A percentile compares a stretch with the other conserved stretches of the same genome.
Conservation (phyloP, 2,329 filamentous ascomycete species). For the Sclerotinia glacialis region DNA sequence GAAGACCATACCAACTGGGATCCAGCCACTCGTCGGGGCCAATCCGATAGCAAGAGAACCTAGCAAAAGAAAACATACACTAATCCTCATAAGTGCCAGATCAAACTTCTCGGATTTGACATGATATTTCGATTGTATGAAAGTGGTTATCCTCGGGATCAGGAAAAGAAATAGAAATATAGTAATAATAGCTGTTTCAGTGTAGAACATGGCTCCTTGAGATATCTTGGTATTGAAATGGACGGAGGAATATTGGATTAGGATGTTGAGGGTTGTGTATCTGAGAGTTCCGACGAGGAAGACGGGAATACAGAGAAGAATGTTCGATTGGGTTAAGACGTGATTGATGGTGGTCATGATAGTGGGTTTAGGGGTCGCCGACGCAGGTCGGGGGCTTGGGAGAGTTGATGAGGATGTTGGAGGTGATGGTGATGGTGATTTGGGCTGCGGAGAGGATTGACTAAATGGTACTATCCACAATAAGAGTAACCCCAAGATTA, state of each 20-base stretch:
- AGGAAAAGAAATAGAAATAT: slow-evolving; percentile 37
- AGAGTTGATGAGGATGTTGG: not conserved
- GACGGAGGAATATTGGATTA: slow-evolving; percentile 39
- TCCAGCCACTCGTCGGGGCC: slow-evolving; percentile 24
- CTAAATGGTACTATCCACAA: slow-evolving; percentile 32
- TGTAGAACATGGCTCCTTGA: slow-evolving; percentile 36
- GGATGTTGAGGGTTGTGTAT: slow-evolving; percentile 36
- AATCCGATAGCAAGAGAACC: slow-evolving; percentile 34
- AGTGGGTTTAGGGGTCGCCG: slow-evolving; percentile 1
- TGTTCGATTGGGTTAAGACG: slow-evolving; percentile 28
- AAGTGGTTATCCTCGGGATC: slow-evolving; percentile 29
- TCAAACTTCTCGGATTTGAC: slow-evolving; percentile 32
- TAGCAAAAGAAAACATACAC: slow-evolving; percentile 31
- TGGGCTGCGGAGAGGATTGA: not conserved
- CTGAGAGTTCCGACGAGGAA: slow-evolving; percentile 37
- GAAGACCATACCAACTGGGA: slow-evolving; percentile 32
- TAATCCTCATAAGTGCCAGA: slow-evolving; percentile 32
- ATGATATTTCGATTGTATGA: slow-evolving; percentile 27
- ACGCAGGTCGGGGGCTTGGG: no score
- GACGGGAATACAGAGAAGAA: slow-evolving; percentile 33
- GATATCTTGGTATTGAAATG: slow-evolving; percentile 35
- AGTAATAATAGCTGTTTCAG: slow-evolving; percentile 37
- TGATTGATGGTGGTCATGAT: slow-evolving; percentile 23
- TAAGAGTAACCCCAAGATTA: slow-evolving; percentile 30
- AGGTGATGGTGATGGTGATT: not conserved